These are phyloP conservation scores for Aphanomyces astaci DNA, from an alignment of 352 stramenopile genomes.

Conservation along the genomic window DNA sequence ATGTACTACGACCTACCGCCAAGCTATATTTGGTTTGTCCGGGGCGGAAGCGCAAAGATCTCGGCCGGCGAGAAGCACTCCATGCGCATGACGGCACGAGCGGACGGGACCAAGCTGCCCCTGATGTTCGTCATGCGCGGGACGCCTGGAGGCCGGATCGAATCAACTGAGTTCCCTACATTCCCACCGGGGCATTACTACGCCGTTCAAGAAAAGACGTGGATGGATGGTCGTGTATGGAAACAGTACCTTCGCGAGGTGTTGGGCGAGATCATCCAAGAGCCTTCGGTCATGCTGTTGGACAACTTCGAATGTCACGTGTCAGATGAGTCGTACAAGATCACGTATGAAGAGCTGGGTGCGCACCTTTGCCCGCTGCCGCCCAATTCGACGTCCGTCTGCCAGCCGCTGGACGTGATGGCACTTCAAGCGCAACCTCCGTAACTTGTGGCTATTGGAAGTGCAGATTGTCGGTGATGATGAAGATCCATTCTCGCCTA, in stretches of 20 bases:
- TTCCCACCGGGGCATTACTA: conserved; percentile 10
- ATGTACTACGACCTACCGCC: conserved; percentile 25
- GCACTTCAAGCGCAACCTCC: conserved; percentile 29
- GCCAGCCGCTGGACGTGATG: conserved; percentile 26
- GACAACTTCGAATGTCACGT: no score
- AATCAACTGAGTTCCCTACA: conserved; percentile 20
- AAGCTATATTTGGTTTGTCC: conserved; percentile 22
- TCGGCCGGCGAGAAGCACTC: conserved; percentile 9
- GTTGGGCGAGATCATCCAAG: no score
- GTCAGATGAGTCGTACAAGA: no score
- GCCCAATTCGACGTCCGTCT: conserved; percentile 26
- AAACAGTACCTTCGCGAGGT: no score
- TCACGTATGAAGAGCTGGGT: conserved; percentile 13
- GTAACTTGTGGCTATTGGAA: not conserved
- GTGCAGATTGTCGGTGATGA: no score
- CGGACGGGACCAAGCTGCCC: conserved; percentile 21
- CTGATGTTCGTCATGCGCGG: conserved; percentile 27
- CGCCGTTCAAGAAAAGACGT: no score
- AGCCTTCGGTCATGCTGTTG: no score
- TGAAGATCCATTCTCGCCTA: no score
- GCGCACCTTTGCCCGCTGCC: conserved; percentile 26
- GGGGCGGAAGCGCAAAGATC: not conserved
- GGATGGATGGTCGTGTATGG: no score
- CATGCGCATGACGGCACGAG: conserved; percentile 19
- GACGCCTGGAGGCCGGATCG: conserved; percentile 14